These are phyloP conservation scores for Musa beccarii DNA, from an alignment of 176 grass and related monocot genomes.

Conservation along the genomic window DNA sequence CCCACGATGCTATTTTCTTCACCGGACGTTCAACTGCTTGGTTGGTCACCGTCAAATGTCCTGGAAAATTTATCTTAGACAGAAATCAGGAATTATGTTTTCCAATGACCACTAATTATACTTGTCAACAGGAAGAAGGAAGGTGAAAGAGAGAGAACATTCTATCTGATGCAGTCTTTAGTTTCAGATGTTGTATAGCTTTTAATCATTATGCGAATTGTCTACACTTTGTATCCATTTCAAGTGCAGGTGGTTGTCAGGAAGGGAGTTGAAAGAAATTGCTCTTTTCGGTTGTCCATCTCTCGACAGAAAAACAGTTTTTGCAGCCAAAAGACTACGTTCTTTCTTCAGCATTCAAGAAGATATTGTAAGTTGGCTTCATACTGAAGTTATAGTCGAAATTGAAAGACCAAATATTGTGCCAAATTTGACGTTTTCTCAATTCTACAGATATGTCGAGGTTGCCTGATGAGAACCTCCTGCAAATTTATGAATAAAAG, in stretches of 20 bases:
- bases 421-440: slow-evolving; percentile 1
- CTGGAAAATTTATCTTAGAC: too few relatives aligned
- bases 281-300: slow-evolving; percentile 55
- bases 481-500: slow-evolving; percentile 56
- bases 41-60: too few relatives aligned
- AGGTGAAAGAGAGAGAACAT: too few relatives aligned
- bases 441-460: slow-evolving; percentile 39
- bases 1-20: too few relatives aligned
- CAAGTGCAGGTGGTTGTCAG: slow-evolving; percentile 49
- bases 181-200: neutral
- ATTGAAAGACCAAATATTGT: neutral
- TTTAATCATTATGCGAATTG: slow-evolving; percentile 1
- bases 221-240: neutral
- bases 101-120: too few relatives aligned
- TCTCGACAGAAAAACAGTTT: slow-evolving; percentile 58
- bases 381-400: neutral
- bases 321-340: slow-evolving; percentile 54
- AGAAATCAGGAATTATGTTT: too few relatives aligned
- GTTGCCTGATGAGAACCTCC: slow-evolving; percentile 53
- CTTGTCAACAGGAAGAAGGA: too few relatives aligned
- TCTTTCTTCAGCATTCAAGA: slow-evolving; percentile 75
- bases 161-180: too few relatives aligned
- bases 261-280: slow-evolving; percentile 62
- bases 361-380: slow-evolving; percentile 40
- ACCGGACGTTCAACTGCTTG: too few relatives aligned